Evolutionary conservation across 1,139 yeast genomes (phyloP), one percentile per base, ranked within the genome.

Genomic region (Magnusiomyces paraingens): DNA sequence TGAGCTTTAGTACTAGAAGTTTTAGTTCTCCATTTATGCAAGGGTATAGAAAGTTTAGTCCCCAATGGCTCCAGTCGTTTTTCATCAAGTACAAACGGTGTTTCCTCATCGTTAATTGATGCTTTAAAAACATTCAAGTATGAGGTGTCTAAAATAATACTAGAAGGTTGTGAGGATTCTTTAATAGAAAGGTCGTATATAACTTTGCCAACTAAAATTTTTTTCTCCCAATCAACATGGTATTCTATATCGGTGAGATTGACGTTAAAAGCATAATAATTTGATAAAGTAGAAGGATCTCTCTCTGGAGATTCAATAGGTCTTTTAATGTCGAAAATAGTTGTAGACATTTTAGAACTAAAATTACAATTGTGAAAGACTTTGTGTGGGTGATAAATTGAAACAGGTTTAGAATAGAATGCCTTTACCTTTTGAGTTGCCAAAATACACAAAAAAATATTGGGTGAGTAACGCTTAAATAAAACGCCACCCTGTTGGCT

Each of bases 251-350:
- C 66, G 1, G 94, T 83, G 57, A 77, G 70, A 18, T 67, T 61
- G 36, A 86, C 78, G 6, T 70, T 62, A 64, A 86, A 84, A 48
- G 73, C 64, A 38, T 63, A 63, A 70, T 87, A 89, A 68, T 85
- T 86, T 52, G 96, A 88, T 29, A 78, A 71, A 3, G 96, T 86
- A 17, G 93, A 84, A 22, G 86, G 84, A 68, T 88, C 96, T 43
- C 50, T 36, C 52, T 64, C 65, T 10, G 67, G 66, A 44, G 62
- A 58, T 22, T 52, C 51, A 15, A 55, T 54, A 18, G 64, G 64
- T 22, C 62, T 45, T n/a, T 47, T 43, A 22, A 52, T 51, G 47
- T 53, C 56, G 47, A 53, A 53, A 26, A 26, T 26, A 26, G 32
- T 26, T 26, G 32, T 26, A 26, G 32, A 26, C 32, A 26, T 26